phyloP scores from a whole-genome alignment of 768 basidiomycete species.

The Mycena metata region DNA sequence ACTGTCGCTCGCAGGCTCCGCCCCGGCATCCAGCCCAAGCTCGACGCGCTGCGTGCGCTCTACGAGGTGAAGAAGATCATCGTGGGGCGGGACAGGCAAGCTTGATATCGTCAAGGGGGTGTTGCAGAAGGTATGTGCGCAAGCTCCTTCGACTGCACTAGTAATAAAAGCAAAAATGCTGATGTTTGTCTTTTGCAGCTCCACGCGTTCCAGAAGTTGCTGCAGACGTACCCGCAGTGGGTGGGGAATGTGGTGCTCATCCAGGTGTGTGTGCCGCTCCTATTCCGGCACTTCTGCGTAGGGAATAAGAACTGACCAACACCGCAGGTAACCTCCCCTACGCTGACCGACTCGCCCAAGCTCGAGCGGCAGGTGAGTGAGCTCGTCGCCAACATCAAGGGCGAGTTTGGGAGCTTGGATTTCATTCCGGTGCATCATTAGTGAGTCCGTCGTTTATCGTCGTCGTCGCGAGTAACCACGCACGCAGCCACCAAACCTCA shows the following conservation, averaged over 20 bases:
- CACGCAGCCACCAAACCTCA: constrained; percentile 94
- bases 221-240: constrained; percentile 97
- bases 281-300: too few relatives aligned
- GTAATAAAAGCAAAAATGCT: too few relatives aligned
- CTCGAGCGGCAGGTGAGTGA: constrained; percentile 95
- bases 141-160: too few relatives aligned
- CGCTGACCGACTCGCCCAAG: constrained; percentile 92
- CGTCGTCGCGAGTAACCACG: neutral
- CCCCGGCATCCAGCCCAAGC: constrained; percentile 86
- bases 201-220: constrained; percentile 94
- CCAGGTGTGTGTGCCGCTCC: constrained; percentile 55
- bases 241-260: constrained; percentile 89
- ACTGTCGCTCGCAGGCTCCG: too few relatives aligned
- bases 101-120: constrained; percentile 99
- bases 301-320: too few relatives aligned
- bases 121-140: constrained; percentile 96
- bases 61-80: constrained; percentile 99
- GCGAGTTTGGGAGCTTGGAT: constrained; percentile 93
- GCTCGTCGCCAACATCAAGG: constrained; percentile 94
- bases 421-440: constrained; percentile 99
- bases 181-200: constrained; percentile 62
- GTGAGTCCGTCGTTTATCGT: constrained; percentile 62
- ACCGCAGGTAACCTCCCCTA: constrained; percentile 84
- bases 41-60: constrained; percentile 79
- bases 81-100: constrained; percentile 96